Conservation (phyloP, 2,329 filamentous ascomycete genomes). For the Raffaelea deltoideospora region DNA sequence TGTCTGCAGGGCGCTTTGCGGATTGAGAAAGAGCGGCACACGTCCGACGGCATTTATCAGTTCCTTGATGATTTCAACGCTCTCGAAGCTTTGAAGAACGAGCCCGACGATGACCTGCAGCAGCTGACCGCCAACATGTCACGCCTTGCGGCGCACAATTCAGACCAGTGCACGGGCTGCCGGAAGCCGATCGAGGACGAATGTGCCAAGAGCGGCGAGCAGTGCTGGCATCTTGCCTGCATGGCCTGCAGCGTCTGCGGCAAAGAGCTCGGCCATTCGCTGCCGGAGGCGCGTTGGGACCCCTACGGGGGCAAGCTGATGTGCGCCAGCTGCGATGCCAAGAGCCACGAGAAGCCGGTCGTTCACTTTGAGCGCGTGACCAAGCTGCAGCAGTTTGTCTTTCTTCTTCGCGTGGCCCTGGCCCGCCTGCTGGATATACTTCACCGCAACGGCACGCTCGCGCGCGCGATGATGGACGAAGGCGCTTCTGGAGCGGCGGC, state of each 20-base stretch:
- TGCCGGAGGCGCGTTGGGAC: conserved; percentile 59
- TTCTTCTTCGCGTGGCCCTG: conserved; percentile 79
- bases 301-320: conserved; percentile 52
- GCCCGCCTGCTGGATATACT: conserved; percentile 80
- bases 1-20: conserved; percentile 87
- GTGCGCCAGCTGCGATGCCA: conserved; percentile 52
- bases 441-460: conserved; percentile 65
- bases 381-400: conserved; percentile 87
- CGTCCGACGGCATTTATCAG: conserved; percentile 58
- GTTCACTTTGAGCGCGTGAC: conserved; percentile 59
- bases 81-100: conserved; percentile 61
- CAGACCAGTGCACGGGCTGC: conserved; percentile 73
- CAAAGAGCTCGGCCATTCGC: conserved; percentile 50
- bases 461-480: conserved; percentile 46
- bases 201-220: conserved; percentile 60
- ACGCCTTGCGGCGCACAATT: conserved; percentile 56
- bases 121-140: conserved; percentile 52
- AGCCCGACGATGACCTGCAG: conserved; percentile 35
- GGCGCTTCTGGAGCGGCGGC: neutral
- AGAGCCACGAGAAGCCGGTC: conserved; percentile 34
- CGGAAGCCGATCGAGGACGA: conserved; percentile 87
- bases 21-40: conserved; percentile 69
- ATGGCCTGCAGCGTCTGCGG: conserved; percentile 55
- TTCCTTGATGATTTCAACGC: conserved; percentile 76
- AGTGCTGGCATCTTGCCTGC: conserved; percentile 74